phyloP scores from a whole-genome alignment of 2,329 filamentous ascomycete species.

The Lojkania enalia region DNA sequence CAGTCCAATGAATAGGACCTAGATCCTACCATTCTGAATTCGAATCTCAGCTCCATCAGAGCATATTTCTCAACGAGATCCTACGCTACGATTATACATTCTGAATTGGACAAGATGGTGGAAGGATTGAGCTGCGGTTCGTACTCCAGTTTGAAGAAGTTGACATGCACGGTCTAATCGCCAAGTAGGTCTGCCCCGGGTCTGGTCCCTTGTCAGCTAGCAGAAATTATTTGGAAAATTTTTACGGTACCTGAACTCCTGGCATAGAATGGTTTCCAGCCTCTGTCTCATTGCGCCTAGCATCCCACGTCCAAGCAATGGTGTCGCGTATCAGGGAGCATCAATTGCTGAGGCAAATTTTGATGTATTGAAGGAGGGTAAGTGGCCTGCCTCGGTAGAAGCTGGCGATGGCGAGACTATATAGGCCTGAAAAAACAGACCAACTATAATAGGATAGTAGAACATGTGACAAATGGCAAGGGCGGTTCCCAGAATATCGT shows the following conservation, averaged over 20 bases:
- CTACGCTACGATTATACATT: conserved; percentile 16
- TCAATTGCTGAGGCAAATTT: no score
- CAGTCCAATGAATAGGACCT: conserved; percentile 19
- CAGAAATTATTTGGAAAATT: neutral
- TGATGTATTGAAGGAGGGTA: no score
- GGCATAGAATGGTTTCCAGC: conserved; percentile 24
- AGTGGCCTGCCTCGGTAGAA: no score
- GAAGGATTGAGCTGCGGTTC: conserved; percentile 18
- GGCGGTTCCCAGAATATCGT: conserved; percentile 27
- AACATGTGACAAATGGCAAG: no score
- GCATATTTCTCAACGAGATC: conserved; percentile 22
- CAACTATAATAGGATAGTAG: no score
- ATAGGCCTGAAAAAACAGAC: no score
- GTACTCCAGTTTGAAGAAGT: conserved; percentile 27
- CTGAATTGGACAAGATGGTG: neutral
- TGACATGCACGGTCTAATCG: conserved; percentile 23
- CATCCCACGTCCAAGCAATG: conserved; percentile 28
- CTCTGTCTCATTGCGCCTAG: conserved; percentile 17
- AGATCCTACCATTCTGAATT: conserved; percentile 7
- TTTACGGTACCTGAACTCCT: conserved; percentile 21
- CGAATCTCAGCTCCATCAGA: conserved; percentile 14
- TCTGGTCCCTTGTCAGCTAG: conserved; percentile 8
- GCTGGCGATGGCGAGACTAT: no score
- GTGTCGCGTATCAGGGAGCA: no score
- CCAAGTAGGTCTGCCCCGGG: conserved; percentile 23